Percentiles rank a stretch among this genome's conserved stretches.
Conservation (phyloP, 2,329 filamentous ascomycete genomes). For the Ramularia endophylla region DNA sequence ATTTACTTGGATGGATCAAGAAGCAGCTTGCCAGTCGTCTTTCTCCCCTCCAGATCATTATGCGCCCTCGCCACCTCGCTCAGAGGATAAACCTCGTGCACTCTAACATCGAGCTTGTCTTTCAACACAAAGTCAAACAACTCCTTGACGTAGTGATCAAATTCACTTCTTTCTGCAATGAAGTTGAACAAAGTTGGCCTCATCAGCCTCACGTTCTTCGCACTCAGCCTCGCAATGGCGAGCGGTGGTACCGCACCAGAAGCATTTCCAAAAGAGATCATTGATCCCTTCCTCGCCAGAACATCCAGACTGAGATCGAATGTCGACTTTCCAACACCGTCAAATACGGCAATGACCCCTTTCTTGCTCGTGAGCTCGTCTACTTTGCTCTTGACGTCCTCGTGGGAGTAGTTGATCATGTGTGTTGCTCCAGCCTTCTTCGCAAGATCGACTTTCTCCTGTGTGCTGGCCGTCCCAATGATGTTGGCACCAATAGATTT, state of each 20-base stretch:
- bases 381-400: conserved; percentile 55
- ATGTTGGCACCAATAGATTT: conserved; percentile 65
- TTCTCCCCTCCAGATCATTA: conserved; percentile 70
- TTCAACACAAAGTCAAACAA: conserved; percentile 66
- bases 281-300: conserved; percentile 68
- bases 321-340: conserved; percentile 78
- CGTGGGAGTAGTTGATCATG: conserved; percentile 61
- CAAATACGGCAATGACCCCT: conserved; percentile 74
- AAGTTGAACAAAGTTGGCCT: conserved; percentile 71
- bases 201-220: conserved; percentile 72
- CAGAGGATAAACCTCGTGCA: conserved; percentile 73
- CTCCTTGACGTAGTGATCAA: conserved; percentile 63
- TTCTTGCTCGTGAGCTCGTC: conserved; percentile 64
- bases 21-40: conserved; percentile 78
- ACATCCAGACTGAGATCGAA: conserved; percentile 73
- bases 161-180: conserved; percentile 62
- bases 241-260: conserved; percentile 71
- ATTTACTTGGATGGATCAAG: conserved; percentile 50
- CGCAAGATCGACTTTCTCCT: conserved; percentile 66
- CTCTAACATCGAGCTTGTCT: conserved; percentile 63
- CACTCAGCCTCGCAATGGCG: conserved; percentile 53
- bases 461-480: conserved; percentile 71
- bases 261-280: conserved; percentile 78
- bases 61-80: conserved; percentile 68
- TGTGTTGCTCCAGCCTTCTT: conserved; percentile 64